Evolutionary conservation across 2,329 filamentous ascomycete species (phyloP), one percentile per base, ranked within the genome.

Genomic region (Alternaria novae-zelandiae): DNA sequence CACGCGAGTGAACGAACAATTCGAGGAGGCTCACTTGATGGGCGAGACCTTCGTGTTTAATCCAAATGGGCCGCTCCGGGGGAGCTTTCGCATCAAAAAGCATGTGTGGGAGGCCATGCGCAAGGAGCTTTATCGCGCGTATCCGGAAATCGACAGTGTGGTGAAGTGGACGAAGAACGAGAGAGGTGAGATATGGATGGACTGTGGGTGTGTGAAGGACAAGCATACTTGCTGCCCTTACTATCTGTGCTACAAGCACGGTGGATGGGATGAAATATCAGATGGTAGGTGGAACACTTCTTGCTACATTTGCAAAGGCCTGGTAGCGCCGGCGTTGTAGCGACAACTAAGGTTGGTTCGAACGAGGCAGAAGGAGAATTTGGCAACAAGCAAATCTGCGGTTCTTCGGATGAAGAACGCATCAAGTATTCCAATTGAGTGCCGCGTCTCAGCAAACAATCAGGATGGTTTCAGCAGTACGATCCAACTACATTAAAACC

Each of bases 301-400:
- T 41, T 41, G 36, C 36, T 41, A 41, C n/a, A 41, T 41, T 41
- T 41, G 36, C n/a, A 41, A 41, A 41, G 36, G 36, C 2, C 36
- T 41, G n/a, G 36, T 17, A 17, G 36, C 36, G 36, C n/a, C 36
- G 36, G 36, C 2, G 2, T 10, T 41, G 36, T 41, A n/a, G 32
- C 4, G 15, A 41, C 8, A 41, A 17, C 32, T 41, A 17, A 17
- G 32, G 15, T 17, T 41, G 32, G 0, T 10, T 17, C 32, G 8
- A 17, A 0, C 8, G 15, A 41, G 15, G 32, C 0, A 41, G 15
- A 0, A 17, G 32, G 8, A 1, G 4, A 6, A 2, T n/a, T n/a
- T 4, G 36, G 36, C 15, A 41, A 41, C 36, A 2, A 5, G 36
- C 0, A 17, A 41, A 0, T 17, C 4, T 41, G 36, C 36, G 2